Evolutionary conservation across 805 yeast species (phyloP), one percentile per base, ranked within the genome.

Genomic region (Schizosaccharomyces osmophilus): DNA sequence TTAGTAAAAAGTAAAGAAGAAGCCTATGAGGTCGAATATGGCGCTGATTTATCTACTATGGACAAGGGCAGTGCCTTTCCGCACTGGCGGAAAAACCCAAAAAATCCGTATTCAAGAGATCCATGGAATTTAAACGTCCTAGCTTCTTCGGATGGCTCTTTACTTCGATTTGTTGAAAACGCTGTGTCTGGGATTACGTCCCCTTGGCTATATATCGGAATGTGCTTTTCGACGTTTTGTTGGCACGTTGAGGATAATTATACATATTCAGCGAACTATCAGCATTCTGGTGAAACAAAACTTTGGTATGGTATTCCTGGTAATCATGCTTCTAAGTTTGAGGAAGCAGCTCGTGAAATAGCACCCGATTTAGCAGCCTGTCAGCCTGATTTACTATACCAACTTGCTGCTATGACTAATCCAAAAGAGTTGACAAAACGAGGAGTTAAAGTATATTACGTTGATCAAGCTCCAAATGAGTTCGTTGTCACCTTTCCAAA

Each of bases 201-300:
- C 22, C 97, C 97, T 0, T 89, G 97, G 97, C 78, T 88, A 2
- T 89, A 89, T 68, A 81, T 89, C 17, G 97, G 97, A 0, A 86
- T 94, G 61, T 75, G 87, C 60, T 82, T 87, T 67, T 84, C 95
- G 1, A 87, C 97, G 0, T 90, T 90, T 69, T 89, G 97, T 71
- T 90, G 97, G 96, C 97, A 90, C 70, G 84, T 85, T 63, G 97
- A 89, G 68, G 97, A 89, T 70, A 97, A 90, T 69, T 87, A 85
- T 69, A 86, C 96, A 0, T 75, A 87, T 64, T 85, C 95, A 60
- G 89, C 94, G 4, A 90, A 90, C 70, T 89, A 89, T 69, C 94
- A 94, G 69, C 96, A 89, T 69, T 76, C 79, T 64, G 97, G 97
- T 0, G 83, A 84, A 15, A 82, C 90, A 5, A 90, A 90, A 69